Base-by-base conservation (phyloP, 2,329 filamentous ascomycete genomes). In the Coniochaeta sp. region DNA sequence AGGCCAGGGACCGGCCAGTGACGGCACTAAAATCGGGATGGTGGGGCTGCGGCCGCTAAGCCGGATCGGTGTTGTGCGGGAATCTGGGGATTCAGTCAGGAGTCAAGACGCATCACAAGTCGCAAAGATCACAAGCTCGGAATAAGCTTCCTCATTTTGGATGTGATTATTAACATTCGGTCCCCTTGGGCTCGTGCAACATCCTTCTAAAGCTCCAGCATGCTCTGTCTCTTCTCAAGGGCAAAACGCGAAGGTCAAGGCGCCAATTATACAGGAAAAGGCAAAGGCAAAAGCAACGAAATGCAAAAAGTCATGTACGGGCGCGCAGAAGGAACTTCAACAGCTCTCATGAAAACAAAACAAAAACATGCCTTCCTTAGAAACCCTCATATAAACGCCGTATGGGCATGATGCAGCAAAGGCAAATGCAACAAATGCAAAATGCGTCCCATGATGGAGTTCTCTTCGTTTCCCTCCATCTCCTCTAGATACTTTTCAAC, bases 201-300 rank as follows among this genome's bases (percentile, higher is more conserved):
- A 42, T 18, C 6, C n/a, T 16, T 4, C 14, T n/a, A n/a, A n/a
- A n/a, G 9, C 18, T 38, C n/a, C 33, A 18, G 8, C 18, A 38
- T 42, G 38, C 38, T n/a, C 20, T 42, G 10, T 42, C n/a, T 13
- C 18, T 18, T 14, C 14, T 22, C 3, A 42, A 22, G 5, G 9
- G 16, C 3, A 38, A 14, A 38, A 38, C 16, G 8, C 27, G 6
- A 30, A 30, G 12, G 27, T 30, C 27, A 30, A 7, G 6, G 27
- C n/a, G 27, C 27, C 6, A 30, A 30, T 7, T 30, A 30, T 12
- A 20, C 22, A 38, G n/a, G 30, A 32, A n/a, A 31, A 35, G 16
- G 50, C 35, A 48, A 48, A 54, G 51, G 51, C 51, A 35, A 51
- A 51, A 50, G 51, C 20, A 49, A 47, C 35, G 40, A 45, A 49